Conservation (phyloP, 108 stramenopile genomes). For the Skeletonema costatum region DNA sequence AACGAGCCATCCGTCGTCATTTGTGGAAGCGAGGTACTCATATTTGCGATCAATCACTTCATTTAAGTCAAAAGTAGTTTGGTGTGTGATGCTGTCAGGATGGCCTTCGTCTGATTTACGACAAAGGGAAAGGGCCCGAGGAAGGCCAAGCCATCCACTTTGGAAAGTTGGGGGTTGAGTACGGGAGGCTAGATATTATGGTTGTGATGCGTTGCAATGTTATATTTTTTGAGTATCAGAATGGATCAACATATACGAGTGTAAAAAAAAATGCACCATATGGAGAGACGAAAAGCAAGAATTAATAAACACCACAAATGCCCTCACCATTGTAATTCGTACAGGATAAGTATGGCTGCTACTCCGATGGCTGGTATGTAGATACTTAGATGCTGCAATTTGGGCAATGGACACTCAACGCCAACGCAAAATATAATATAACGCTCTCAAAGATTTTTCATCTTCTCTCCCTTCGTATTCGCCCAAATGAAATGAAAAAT, state of each 20-base stretch:
- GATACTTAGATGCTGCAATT: no score
- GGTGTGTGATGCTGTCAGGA: slow-evolving; percentile 77
- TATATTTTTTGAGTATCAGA: neutral
- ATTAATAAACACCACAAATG: no score
- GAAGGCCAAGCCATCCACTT: slow-evolving; percentile 89
- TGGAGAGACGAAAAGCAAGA: neutral
- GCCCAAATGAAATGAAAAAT: no score
- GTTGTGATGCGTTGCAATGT: neutral
- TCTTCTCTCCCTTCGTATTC: no score
- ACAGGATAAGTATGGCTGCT: no score
- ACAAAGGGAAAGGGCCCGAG: slow-evolving; percentile 77
- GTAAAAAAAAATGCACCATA: neutral
- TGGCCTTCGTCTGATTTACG: slow-evolving; percentile 67
- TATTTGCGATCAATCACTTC: slow-evolving; percentile 70
- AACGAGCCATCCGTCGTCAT: slow-evolving; percentile 92
- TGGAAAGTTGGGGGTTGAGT: slow-evolving; percentile 72
- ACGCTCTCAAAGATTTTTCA: no score
- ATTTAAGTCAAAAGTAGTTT: slow-evolving; percentile 83
- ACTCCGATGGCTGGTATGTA: no score
- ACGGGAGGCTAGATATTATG: slow-evolving; percentile 67
- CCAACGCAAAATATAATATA: no score
- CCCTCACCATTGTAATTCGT: no score
- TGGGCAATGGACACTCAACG: no score
- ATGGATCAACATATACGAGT: neutral
- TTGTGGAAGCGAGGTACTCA: slow-evolving; percentile 71